A percentile compares a stretch with the other conserved stretches of the same genome.
These are phyloP conservation scores for Trichosporon ovoides DNA, from an alignment of 1,284 basidiomycete genomes.

Conservation along the genomic window DNA sequence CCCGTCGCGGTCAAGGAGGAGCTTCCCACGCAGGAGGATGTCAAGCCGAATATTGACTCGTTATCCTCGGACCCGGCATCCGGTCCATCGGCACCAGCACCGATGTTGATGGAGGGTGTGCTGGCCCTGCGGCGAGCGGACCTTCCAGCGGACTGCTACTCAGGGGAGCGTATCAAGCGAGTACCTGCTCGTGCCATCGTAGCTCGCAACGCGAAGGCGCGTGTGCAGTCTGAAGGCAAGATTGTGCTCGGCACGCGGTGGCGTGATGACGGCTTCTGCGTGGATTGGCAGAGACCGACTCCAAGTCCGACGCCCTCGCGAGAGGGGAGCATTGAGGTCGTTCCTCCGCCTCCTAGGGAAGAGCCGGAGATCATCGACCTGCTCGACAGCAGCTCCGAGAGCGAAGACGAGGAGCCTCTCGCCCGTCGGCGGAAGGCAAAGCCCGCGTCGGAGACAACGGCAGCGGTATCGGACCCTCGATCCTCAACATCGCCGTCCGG, in stretches of 20 bases:
- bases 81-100: not conserved
- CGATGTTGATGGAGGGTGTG: not conserved
- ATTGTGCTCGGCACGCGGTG: conserved; percentile 49
- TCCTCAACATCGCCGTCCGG: no score
- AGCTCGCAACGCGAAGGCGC: not conserved
- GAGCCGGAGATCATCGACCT: not conserved
- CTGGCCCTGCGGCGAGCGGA: not conserved
- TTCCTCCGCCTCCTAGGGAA: not conserved
- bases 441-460: no score
- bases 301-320: not conserved
- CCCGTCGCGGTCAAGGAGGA: not conserved
- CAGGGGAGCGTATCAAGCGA: not conserved
- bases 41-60: not conserved
- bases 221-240: conserved; percentile 12
- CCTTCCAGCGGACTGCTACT: not conserved
- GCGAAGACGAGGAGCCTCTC: not conserved
- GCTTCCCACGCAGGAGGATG: not conserved
- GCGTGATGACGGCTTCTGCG: conserved; percentile 23
- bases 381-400: not conserved
- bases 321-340: not conserved
- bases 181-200: not conserved
- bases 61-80: not conserved
- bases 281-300: not conserved
- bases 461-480: no score
- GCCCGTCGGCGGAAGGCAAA: not conserved